phyloP scores from a whole-genome alignment of 805 yeast genomes.

The Barnettozyma pratensis region DNA sequence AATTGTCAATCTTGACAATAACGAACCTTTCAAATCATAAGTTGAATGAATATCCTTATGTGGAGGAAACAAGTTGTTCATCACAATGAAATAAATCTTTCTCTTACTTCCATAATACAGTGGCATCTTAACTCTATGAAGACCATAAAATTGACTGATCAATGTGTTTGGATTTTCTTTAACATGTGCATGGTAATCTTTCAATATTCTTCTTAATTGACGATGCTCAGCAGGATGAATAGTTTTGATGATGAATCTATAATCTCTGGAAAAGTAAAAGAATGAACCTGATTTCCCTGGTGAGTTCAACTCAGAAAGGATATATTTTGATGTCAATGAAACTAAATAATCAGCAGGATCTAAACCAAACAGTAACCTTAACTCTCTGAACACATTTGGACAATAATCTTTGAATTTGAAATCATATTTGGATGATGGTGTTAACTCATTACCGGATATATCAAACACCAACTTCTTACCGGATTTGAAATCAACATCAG shows the following conservation, averaged over 20 bases:
- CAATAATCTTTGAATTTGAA: conserved; percentile 95
- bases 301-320: conserved; percentile 85
- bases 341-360: conserved; percentile 96
- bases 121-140: conserved; percentile 91
- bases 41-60: conserved; percentile 79
- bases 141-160: conserved; percentile 92
- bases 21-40: conserved; percentile 90
- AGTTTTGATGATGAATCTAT: conserved; percentile 90
- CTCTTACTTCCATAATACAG: conserved; percentile 41
- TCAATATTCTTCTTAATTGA: conserved; percentile 67
- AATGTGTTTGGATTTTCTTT: conserved; percentile 81
- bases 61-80: conserved; percentile 97
- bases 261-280: conserved; percentile 92
- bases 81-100: conserved; percentile 88
- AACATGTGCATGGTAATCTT: conserved; percentile 77
- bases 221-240: conserved; percentile 91
- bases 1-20: conserved; percentile 68
- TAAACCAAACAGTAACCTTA: conserved; percentile 72
- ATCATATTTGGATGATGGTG: conserved; percentile 92
- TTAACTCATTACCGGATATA: conserved; percentile 77
- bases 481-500: conserved; percentile 62
- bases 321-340: conserved; percentile 88
- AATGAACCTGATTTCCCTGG: conserved; percentile 98
- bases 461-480: conserved; percentile 84
- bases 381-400: conserved; percentile 88